These are phyloP conservation scores for Geosmithia flava DNA, from an alignment of 2,329 filamentous ascomycete genomes.

Conservation along the genomic window DNA sequence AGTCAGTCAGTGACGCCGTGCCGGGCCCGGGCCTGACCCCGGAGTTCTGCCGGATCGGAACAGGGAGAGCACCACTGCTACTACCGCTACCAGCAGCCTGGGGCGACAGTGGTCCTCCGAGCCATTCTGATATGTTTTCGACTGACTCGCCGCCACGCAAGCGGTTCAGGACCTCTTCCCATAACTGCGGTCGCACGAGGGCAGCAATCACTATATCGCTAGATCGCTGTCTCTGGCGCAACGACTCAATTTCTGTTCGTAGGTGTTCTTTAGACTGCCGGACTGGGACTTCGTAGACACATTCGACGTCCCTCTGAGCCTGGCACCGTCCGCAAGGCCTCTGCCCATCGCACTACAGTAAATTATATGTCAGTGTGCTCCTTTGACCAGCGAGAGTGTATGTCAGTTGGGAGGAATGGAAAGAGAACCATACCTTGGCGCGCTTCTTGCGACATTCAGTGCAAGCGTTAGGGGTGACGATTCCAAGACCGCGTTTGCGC, in stretches of 20 bases:
- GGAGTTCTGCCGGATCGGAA: constrained; percentile 9
- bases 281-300: constrained; percentile 49
- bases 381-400: neutral
- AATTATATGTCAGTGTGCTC: neutral
- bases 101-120: constrained; percentile 21
- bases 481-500: constrained; percentile 38
- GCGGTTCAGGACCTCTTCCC: constrained; percentile 40
- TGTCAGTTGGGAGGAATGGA: neutral
- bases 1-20: constrained; percentile 12
- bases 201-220: constrained; percentile 44
- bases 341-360: constrained; percentile 43
- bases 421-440: constrained; percentile 33
- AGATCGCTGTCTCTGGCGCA: constrained; percentile 40
- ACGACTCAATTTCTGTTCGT: constrained; percentile 43
- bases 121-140: constrained; percentile 43
- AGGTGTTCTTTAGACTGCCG: constrained; percentile 52
- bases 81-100: constrained; percentile 1
- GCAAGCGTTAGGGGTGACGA: constrained; percentile 48
- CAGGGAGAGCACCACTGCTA: constrained; percentile 13
- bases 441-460: constrained; percentile 51
- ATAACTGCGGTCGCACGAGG: constrained; percentile 34
- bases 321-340: constrained; percentile 43
- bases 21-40: constrained; percentile 4
- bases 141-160: constrained; percentile 41
- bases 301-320: constrained; percentile 40